Percentiles rank a stretch among this genome's conserved stretches.
Conservation (phyloP, 495 filamentous ascomycete genomes). For the Apiosordaria backusii region DNA sequence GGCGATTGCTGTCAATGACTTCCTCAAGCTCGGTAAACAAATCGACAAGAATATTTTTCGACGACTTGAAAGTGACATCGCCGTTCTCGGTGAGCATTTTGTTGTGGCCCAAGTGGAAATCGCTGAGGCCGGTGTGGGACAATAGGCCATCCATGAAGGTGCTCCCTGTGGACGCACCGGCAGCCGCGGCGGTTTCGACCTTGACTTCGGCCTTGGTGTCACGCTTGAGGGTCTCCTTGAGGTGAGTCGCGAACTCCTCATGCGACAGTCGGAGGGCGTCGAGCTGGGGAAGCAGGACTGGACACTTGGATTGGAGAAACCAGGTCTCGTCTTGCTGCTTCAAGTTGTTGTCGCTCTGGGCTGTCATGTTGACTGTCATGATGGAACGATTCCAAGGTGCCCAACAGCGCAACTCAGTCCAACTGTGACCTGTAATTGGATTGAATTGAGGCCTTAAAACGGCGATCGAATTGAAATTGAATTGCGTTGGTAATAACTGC, state of each 20-base stretch:
- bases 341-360: not conserved
- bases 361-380: not conserved
- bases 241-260: slow-evolving; percentile 29
- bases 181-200: not conserved
- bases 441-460: too few species aligned
- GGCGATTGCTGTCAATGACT: slow-evolving; percentile 24
- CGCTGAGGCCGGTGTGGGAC: slow-evolving; percentile 11
- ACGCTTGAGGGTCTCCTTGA: slow-evolving; percentile 19
- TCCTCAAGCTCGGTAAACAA: slow-evolving; percentile 44
- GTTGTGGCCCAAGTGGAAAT: slow-evolving; percentile 17
- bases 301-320: slow-evolving; percentile 39
- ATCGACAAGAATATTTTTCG: slow-evolving; percentile 39
- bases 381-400: not conserved
- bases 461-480: too few species aligned
- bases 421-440: too few species aligned
- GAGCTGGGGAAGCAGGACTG: slow-evolving; percentile 36
- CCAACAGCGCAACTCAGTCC: not conserved
- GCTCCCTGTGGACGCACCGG: not conserved
- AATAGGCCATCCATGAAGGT: slow-evolving; percentile 31
- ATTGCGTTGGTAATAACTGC: too few species aligned
- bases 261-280: slow-evolving; percentile 31
- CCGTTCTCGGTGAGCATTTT: slow-evolving; percentile 44
- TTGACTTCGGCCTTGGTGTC: not conserved
- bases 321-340: slow-evolving; percentile 17
- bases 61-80: slow-evolving; percentile 38